Evolutionary conservation across 805 yeast genomes (phyloP), one percentile per base, ranked within the genome.

Genomic region (Teunomyces kruisii): DNA sequence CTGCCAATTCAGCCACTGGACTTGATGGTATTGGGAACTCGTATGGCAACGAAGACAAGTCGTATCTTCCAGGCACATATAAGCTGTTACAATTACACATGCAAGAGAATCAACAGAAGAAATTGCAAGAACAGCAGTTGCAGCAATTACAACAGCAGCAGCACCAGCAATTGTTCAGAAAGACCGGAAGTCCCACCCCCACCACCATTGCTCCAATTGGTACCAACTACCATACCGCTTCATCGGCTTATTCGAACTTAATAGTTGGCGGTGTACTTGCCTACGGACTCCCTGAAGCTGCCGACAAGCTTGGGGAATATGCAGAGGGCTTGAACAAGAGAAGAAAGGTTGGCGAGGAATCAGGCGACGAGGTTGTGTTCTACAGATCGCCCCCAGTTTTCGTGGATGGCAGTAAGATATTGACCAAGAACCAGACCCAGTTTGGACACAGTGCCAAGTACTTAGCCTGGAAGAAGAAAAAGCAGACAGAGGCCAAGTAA

Each of bases 391-490:
- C 90, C 2, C 86, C 89, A 19, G 67, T 77, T 9, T 65, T 72
- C 26, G 57, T 79, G 9, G 27, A 45, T 10, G 50, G 49, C 12
- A 53, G 53, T 24, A 42, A 50, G 44, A 48, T 53, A 28, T 44
- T 55, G 22, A 55, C 62, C 66, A 79, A n/a, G 73, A 47, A 41
- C 27, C 32, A 39, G 3, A 51, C 62, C 22, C 76, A 76, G 30
- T 59, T 83, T 30, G 89, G 95, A 5, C 95, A 88, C 56, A 79
- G 86, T 42, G 88, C 89, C 2, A 74, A 75, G 56, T 90, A 86
- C 58, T 62, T 89, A 58, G 87, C 88, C 1, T 60, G 65, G 55
- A 51, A 47, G 44, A 31, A 15, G 13, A 39, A 30, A 33, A 30
- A 39, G 27, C 42, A 17, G 42, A 22, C 42, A 16, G 27, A 31